These are phyloP conservation scores for Sechiopsis laciniata DNA, from an alignment of 306 rosid species.

Conservation along the genomic window DNA sequence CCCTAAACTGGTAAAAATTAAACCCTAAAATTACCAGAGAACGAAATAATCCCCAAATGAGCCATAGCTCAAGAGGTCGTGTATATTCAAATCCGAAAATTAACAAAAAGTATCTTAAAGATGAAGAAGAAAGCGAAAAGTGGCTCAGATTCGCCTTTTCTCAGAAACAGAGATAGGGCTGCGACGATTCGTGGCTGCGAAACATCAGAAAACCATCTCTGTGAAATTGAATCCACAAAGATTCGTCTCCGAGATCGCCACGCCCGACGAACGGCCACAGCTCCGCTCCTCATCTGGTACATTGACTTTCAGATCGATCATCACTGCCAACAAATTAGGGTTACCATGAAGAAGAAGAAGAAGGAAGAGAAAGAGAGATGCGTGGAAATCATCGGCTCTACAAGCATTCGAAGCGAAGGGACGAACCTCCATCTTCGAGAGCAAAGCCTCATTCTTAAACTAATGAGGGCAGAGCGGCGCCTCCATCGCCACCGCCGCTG, in stretches of 20 bases:
- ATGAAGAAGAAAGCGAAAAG: background rate
- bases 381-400: conserved; percentile 33
- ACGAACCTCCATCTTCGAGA: conserved; percentile 20
- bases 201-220: background rate
- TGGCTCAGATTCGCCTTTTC: conserved; percentile 53
- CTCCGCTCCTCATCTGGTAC: conserved; percentile 24
- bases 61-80: background rate
- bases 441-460: conserved; percentile 44
- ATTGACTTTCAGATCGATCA: conserved; percentile 16
- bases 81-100: no score
- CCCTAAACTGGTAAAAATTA: background rate
- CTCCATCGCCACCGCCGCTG: background rate
- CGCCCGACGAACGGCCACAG: conserved; percentile 31
- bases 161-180: conserved; percentile 25
- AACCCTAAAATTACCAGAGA: background rate
- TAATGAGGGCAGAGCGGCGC: conserved; percentile 17
- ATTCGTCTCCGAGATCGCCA: conserved; percentile 27
- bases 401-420: conserved; percentile 29
- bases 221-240: background rate
- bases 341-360: conserved; percentile 21
- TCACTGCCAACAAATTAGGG: conserved; percentile 30
- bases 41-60: background rate
- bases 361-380: conserved; percentile 13
- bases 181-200: conserved; percentile 35
- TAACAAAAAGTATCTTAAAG: no score